Conservation (phyloP, 1,284 basidiomycete genomes). For the Coniophora puteana region DNA sequence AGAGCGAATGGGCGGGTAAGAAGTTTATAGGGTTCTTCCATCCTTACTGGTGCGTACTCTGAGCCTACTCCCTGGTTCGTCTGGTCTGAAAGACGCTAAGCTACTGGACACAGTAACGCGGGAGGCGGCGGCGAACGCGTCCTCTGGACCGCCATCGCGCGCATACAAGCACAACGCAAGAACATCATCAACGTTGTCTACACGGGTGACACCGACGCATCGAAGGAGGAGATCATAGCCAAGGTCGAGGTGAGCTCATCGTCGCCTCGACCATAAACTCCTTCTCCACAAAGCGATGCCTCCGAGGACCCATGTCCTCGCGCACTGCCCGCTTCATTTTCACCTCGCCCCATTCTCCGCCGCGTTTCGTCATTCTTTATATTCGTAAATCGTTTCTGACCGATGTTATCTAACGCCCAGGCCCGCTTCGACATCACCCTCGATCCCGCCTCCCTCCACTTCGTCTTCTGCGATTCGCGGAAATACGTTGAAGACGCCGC, state of each 20-base stretch:
- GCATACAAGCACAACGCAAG: slow-evolving; percentile 72
- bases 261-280: neutral
- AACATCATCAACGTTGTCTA: slow-evolving; percentile 83
- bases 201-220: slow-evolving; percentile 79
- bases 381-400: no score
- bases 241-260: slow-evolving; percentile 70
- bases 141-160: slow-evolving; percentile 87
- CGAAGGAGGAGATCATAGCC: slow-evolving; percentile 78
- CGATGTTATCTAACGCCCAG: slow-evolving; percentile 37
- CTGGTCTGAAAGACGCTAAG: slow-evolving; percentile 35
- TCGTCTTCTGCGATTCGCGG: slow-evolving; percentile 75
- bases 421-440: slow-evolving; percentile 82
- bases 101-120: slow-evolving; percentile 71
- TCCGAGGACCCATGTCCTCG: no score
- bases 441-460: slow-evolving; percentile 60
- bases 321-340: no score
- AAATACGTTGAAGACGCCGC: slow-evolving; percentile 76
- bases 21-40: slow-evolving; percentile 87
- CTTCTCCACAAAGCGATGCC: neutral
- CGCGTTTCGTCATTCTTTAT: no score
- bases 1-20: slow-evolving; percentile 18
- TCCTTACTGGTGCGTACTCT: slow-evolving; percentile 80
- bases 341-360: no score
- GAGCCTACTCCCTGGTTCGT: slow-evolving; percentile 6
- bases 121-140: slow-evolving; percentile 98